Percentiles rank a stretch among this genome's conserved stretches.
These are phyloP conservation scores for Chenopodium suecicum DNA, from an alignment of 148 eudicot species.

Conservation along the genomic window DNA sequence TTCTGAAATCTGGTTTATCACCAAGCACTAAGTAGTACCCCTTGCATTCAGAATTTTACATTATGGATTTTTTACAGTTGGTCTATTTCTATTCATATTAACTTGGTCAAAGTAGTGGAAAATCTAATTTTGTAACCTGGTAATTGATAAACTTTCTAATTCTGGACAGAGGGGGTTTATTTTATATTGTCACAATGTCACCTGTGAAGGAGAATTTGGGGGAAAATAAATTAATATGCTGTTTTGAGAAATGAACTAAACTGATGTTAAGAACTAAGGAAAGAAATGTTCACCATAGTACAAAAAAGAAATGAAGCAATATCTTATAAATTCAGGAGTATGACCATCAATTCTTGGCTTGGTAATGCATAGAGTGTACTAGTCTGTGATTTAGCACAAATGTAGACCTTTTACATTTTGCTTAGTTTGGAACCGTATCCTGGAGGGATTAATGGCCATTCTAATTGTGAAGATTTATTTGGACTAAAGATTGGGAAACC, in stretches of 20 bases:
- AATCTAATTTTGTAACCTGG: too few species aligned
- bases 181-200: background rate
- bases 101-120: too few species aligned
- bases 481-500: too few species aligned
- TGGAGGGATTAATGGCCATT: background rate
- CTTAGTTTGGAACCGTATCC: background rate
- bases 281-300: background rate
- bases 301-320: background rate
- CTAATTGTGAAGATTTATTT: too few species aligned
- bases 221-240: background rate
- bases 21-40: background rate
- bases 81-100: too few species aligned
- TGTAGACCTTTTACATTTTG: background rate
- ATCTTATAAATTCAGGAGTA: background rate
- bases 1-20: background rate
- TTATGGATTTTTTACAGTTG: too few species aligned
- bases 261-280: background rate
- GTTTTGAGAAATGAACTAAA: background rate
- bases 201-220: background rate
- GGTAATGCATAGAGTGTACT: background rate
- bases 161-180: too few species aligned
- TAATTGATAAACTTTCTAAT: too few species aligned
- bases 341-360: background rate
- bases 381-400: background rate
- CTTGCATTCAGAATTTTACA: background rate